phyloP scores from a whole-genome alignment of 2,329 filamentous ascomycete species.

The Fusarium staphyleae region DNA sequence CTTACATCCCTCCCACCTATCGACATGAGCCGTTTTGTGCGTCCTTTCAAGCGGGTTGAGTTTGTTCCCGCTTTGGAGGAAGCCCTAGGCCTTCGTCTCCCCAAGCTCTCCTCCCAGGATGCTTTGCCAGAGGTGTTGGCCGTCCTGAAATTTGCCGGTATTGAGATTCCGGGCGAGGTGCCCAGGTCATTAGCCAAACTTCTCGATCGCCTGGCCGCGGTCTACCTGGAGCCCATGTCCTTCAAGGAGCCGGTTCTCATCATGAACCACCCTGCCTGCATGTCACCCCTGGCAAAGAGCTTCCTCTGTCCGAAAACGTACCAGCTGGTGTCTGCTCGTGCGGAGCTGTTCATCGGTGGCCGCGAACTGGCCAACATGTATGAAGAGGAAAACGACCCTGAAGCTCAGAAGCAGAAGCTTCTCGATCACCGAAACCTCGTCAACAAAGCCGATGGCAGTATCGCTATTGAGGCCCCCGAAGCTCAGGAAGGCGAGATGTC shows the following conservation, averaged over 20 bases:
- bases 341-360: slow-evolving; percentile 82
- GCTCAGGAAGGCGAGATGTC: slow-evolving; percentile 8
- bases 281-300: slow-evolving; percentile 91
- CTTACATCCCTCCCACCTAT: slow-evolving; percentile 57
- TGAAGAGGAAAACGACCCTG: slow-evolving; percentile 95
- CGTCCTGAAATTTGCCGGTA: slow-evolving; percentile 62
- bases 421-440: slow-evolving; percentile 56
- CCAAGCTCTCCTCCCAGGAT: slow-evolving; percentile 62
- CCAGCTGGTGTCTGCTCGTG: slow-evolving; percentile 80
- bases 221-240: slow-evolving; percentile 81
- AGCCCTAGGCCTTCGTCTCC: slow-evolving; percentile 69
- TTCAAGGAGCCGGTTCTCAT: slow-evolving; percentile 77
- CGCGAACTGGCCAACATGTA: slow-evolving; percentile 95
- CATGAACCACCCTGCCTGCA: slow-evolving; percentile 85
- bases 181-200: slow-evolving; percentile 67
- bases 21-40: slow-evolving; percentile 56
- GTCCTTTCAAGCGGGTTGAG: slow-evolving; percentile 72
- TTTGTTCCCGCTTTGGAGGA: slow-evolving; percentile 83
- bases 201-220: slow-evolving; percentile 79
- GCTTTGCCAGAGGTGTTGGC: slow-evolving; percentile 66
- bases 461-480: slow-evolving; percentile 41
- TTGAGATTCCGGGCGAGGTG: slow-evolving; percentile 71
- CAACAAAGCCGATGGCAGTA: slow-evolving; percentile 45
- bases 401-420: slow-evolving; percentile 86
- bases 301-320: slow-evolving; percentile 72